phyloP scores from a whole-genome alignment of 164 flowering plant genomes.

The Amborella trichopoda region DNA sequence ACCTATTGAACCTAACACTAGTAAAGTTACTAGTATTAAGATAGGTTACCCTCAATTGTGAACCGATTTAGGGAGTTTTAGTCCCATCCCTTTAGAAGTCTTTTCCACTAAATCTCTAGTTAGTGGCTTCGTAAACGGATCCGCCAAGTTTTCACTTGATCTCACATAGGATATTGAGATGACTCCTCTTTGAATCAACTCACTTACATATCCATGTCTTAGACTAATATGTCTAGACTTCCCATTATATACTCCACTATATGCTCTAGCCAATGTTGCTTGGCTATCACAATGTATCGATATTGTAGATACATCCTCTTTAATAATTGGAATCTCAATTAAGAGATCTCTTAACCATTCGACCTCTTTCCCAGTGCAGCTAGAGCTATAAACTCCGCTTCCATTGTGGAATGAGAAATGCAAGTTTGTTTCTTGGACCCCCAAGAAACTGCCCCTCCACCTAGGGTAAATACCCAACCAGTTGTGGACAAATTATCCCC shows the following conservation, averaged over 20 bases:
- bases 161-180: not conserved
- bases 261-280: not conserved
- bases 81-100: no score
- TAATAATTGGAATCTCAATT: not conserved
- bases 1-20: no score
- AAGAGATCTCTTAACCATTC: not conserved
- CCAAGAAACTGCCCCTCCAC: constrained; percentile 1
- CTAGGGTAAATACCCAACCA: not conserved
- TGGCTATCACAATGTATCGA: not conserved
- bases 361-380: not conserved
- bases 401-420: not conserved
- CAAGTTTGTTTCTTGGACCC: not conserved
- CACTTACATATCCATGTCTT: no score
- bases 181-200: not conserved
- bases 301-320: not conserved
- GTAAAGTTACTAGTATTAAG: no score
- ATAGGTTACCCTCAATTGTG: no score
- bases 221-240: not conserved
- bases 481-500: not conserved
- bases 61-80: no score
- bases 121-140: not conserved
- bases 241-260: no score
- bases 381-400: not conserved
- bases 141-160: not conserved
- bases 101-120: not conserved